Base-by-base conservation (phyloP, 2,329 filamentous ascomycete species). In the Seiridium cupressi region DNA sequence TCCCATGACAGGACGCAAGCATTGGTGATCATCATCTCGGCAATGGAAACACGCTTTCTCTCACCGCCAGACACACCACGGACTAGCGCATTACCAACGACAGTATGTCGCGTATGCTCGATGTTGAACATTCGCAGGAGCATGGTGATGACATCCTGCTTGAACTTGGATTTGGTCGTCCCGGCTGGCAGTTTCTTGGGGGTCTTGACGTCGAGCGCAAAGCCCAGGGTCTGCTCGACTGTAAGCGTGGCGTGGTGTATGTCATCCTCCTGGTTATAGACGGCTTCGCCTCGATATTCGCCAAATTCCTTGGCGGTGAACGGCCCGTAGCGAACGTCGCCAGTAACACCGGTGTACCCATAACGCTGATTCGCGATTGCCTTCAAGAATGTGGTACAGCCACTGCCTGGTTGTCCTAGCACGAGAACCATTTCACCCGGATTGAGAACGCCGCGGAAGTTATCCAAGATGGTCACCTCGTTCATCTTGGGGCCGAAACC, bases 51-150 rank as follows among this genome's bases (percentile, higher is more conserved):
- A 63, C 90, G 87, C 77, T 92, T 92, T 59, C 89, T 81, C 75
- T 94, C 91, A 59, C 89, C 91, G 63, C 90, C 92, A 51, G 87
- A 92, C 0, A 96, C 83, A 72, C 92, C 93, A 55, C 91, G 88
- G 26, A 95, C 84, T 63, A 94, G 92, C 1, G 86, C 84, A 63
- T 95, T 90, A 6, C 93, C 93, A 34, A 97, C 92, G 36, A 94
- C 86, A 0, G 93, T 97, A 71, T 93, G 85, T 56, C 86, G 84
- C 0, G 92, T 96, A 73, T 97, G 92, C 73, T 93, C 90, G 58
- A 97, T 96, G 71, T 94, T 95, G 81, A 97, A 96, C 90, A 96
- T 95, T 70, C 91, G 92, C 56, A 97, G 80, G 61, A 97, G 81
- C 68, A 89, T 85, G 18, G 86, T 82, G 62, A 93, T 82, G 60